These are phyloP conservation scores for Aspergillus luchuensis DNA, from an alignment of 2,329 filamentous ascomycete species.

Conservation along the genomic window DNA sequence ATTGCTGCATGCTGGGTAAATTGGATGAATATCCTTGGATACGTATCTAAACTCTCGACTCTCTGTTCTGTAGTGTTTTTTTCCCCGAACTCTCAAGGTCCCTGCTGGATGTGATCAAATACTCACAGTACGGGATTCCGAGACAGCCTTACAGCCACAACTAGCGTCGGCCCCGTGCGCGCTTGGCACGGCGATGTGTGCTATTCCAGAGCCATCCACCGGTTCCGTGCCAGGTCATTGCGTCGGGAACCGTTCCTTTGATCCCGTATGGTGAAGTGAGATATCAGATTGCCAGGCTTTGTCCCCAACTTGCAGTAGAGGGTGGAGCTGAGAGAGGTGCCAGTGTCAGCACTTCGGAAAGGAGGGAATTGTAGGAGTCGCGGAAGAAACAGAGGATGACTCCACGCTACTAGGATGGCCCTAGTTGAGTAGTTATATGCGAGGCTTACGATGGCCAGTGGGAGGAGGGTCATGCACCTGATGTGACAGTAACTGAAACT, in stretches of 20 bases:
- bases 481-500: neutral
- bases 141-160: conserved; percentile 1
- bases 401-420: neutral
- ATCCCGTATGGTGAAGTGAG: neutral
- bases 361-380: neutral
- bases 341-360: neutral
- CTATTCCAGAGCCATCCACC: neutral
- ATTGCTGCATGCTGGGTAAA: neutral
- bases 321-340: too few relatives aligned
- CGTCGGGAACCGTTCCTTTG: neutral
- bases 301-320: too few relatives aligned
- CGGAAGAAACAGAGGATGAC: neutral
- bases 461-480: neutral
- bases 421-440: neutral
- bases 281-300: neutral
- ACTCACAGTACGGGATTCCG: neutral
- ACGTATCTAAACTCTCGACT: too few relatives aligned
- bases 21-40: neutral
- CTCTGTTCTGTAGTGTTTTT: too few relatives aligned
- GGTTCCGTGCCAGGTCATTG: neutral
- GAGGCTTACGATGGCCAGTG: neutral
- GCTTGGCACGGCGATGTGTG: neutral
- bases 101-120: neutral
- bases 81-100: neutral
- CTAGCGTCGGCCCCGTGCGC: neutral